Conservation (phyloP, 169 alveolate genomes). For the Eimeria brunetti region DNA sequence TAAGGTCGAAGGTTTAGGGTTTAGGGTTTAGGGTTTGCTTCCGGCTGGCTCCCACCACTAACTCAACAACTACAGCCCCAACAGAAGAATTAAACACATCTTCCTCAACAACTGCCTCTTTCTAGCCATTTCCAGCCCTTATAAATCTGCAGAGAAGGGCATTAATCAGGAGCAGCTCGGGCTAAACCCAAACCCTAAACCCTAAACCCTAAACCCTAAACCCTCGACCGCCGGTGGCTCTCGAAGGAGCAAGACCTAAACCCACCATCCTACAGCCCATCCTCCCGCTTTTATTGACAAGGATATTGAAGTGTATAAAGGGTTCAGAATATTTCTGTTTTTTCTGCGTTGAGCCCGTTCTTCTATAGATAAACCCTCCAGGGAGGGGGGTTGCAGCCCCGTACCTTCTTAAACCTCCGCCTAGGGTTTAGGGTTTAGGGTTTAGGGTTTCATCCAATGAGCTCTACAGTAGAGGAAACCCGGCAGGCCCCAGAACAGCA, state of each 20-base stretch:
- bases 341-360: not conserved
- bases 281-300: too few species aligned
- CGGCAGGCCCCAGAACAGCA: constrained; percentile 31
- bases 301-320: not conserved
- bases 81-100: not conserved
- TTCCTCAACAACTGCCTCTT: not conserved
- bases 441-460: constrained; percentile 17
- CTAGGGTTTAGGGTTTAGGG: not conserved
- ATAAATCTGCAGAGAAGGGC: not conserved
- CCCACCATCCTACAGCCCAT: too few species aligned
- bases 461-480: constrained; percentile 53
- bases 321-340: not conserved
- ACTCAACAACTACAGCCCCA: constrained; percentile 8
- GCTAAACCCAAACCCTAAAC: not conserved
- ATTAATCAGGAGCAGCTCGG: not conserved
- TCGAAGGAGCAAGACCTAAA: not conserved
- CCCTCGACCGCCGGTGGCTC: not conserved
- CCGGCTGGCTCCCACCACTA: constrained; percentile 1
- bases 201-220: not conserved
- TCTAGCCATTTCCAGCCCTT: not conserved
- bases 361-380: not conserved
- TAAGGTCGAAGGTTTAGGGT: not conserved
- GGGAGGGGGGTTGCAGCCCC: not conserved
- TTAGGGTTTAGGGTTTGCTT: not conserved
- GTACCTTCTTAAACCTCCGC: too few species aligned